Percentiles rank a stretch among this genome's conserved stretches.
Evolutionary conservation across 148 eudicot species (phyloP).

Genomic region (Silene latifolia): DNA sequence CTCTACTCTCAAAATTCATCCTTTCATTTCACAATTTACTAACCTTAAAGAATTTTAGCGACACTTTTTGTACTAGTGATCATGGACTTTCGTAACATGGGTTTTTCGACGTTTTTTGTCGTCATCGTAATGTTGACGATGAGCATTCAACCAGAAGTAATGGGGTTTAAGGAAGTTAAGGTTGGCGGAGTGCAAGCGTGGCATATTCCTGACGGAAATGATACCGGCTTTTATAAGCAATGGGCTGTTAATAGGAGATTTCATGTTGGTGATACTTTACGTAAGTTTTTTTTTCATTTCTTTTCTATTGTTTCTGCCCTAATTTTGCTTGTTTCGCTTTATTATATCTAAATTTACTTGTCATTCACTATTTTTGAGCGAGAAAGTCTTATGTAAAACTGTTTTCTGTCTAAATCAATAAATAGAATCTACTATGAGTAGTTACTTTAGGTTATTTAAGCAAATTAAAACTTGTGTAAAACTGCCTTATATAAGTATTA

Average conservation of each 20-base stretch:
- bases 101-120: neutral
- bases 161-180: slow-evolving; percentile 30
- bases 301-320: neutral
- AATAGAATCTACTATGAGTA: too few species aligned
- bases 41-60: too few species aligned
- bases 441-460: too few species aligned
- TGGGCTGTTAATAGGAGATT: slow-evolving; percentile 57
- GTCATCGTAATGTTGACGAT: neutral
- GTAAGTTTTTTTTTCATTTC: slow-evolving; percentile 31
- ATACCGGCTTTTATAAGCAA: slow-evolving; percentile 31
- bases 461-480: too few species aligned
- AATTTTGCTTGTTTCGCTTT: neutral
- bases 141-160: slow-evolving; percentile 5
- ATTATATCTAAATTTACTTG: neutral
- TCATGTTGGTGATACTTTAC: slow-evolving; percentile 60
- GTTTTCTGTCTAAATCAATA: too few species aligned
- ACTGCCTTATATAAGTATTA: too few species aligned
- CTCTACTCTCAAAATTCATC: neutral
- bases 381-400: too few species aligned
- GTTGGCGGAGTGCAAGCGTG: slow-evolving; percentile 59
- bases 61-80: too few species aligned
- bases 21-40: neutral
- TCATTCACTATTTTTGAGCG: neutral
- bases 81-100: slow-evolving; percentile 3
- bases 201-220: slow-evolving; percentile 44